phyloP scores from a whole-genome alignment of 228 moss, liverwort and hornwort species.

The Sphagnum fallax region DNA sequence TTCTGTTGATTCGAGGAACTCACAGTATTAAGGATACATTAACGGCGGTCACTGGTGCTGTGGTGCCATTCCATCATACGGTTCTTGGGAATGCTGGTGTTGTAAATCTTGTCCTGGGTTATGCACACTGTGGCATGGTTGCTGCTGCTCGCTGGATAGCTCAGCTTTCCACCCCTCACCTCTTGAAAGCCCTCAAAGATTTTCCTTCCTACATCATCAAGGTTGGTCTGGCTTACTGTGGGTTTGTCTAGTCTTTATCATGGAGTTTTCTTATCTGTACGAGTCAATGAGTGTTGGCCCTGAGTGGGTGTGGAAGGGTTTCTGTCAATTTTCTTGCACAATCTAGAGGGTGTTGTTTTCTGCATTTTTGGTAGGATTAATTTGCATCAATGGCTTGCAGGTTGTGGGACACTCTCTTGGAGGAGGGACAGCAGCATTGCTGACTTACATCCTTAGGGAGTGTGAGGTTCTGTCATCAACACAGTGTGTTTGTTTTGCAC shows the following conservation, averaged over 20 bases:
- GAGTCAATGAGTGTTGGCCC: too few species aligned
- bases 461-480: conserved; percentile 38
- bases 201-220: conserved; percentile 39
- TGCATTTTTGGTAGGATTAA: too few species aligned
- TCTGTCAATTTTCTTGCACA: too few species aligned
- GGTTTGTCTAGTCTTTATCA: too few species aligned
- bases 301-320: too few species aligned
- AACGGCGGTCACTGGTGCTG: conserved; percentile 55
- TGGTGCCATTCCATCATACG: conserved; percentile 60
- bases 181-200: conserved; percentile 38
- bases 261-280: too few species aligned
- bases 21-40: conserved; percentile 61
- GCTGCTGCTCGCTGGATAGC: conserved; percentile 67
- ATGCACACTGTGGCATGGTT: conserved; percentile 67
- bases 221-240: conserved; percentile 9
- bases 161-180: conserved; percentile 35
- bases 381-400: conserved; percentile 10
- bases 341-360: too few species aligned
- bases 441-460: conserved; percentile 55
- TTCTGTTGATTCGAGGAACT: conserved; percentile 54
- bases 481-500: conserved; percentile 43
- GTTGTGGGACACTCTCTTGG: conserved; percentile 55
- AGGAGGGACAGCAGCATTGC: conserved; percentile 58
- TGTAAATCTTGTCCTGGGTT: conserved; percentile 47
- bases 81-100: conserved; percentile 51